phyloP scores from a whole-genome alignment of 1,139 yeast species.

The Pichia sp. region DNA sequence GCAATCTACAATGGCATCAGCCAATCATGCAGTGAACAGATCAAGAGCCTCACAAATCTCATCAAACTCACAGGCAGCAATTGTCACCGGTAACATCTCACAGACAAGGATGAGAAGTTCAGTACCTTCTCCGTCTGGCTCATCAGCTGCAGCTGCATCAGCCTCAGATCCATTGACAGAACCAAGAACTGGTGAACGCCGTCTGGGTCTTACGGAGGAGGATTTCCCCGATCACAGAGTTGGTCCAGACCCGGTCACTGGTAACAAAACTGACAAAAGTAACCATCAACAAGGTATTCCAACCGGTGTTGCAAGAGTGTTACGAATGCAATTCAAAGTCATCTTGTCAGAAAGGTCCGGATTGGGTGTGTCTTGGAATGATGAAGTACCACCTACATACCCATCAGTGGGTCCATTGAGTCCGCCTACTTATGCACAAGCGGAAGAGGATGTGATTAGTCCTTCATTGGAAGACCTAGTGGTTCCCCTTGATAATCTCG shows the following conservation, averaged over 20 bases:
- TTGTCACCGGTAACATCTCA: conserved; percentile 10
- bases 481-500: conserved; percentile 17
- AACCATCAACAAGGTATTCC: conserved; percentile 55
- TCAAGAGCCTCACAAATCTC: conserved; percentile 8
- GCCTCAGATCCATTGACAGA: background rate
- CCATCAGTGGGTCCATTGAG: conserved; percentile 73
- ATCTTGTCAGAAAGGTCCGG: conserved; percentile 86
- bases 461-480: conserved; percentile 15
- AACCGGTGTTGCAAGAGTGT: conserved; percentile 91
- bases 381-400: conserved; percentile 96
- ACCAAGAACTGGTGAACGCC: background rate
- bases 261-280: conserved; percentile 24
- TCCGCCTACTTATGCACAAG: conserved; percentile 67
- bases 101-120: conserved; percentile 7
- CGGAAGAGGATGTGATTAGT: conserved; percentile 13
- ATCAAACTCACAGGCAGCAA: conserved; percentile 6
- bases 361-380: conserved; percentile 97
- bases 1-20: conserved; percentile 25
- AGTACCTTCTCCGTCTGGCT: background rate
- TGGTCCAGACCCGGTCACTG: conserved; percentile 25
- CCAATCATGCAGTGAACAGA: conserved; percentile 9
- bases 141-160: background rate
- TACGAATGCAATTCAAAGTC: conserved; percentile 88
- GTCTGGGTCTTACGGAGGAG: conserved; percentile 5
- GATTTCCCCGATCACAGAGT: conserved; percentile 23